phyloP scores from a whole-genome alignment of 345 rosid species.

The Syzygium oleosum region DNA sequence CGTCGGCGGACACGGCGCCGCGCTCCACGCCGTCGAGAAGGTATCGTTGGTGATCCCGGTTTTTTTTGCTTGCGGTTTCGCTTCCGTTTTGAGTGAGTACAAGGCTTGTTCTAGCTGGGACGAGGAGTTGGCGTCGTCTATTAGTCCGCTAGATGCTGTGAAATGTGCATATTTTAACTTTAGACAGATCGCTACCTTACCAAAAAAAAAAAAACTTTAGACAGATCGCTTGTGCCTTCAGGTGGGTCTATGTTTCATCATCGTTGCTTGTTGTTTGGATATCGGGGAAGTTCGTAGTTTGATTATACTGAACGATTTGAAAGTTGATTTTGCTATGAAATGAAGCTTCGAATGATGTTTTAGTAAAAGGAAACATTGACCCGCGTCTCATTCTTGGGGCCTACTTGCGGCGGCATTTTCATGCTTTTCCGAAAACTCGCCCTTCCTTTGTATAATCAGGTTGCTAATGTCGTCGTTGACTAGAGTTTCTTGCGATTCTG shows the following conservation, averaged over 20 bases:
- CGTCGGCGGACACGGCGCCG: constrained; percentile 98
- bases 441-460: not conserved
- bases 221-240: not conserved
- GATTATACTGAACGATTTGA: not conserved
- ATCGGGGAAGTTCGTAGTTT: not conserved
- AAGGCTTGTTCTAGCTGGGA: not conserved
- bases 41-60: constrained; percentile 11
- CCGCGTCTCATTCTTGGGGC: not conserved
- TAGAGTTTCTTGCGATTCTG: not conserved
- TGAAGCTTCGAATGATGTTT: not conserved
- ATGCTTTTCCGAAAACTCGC: accelerated
- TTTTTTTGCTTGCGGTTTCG: not conserved
- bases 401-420: not conserved
- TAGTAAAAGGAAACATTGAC: not conserved
- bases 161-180: not conserved
- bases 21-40: constrained; percentile 95
- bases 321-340: not conserved
- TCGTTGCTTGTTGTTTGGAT: not conserved
- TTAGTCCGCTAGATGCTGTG: not conserved
- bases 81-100: not conserved
- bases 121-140: not conserved
- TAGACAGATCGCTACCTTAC: too few species aligned
- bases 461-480: not conserved
- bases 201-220: too few species aligned
- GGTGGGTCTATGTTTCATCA: not conserved